A percentile compares a stretch with the other conserved stretches of the same genome.
Evolutionary conservation across 169 alveolate genomes (phyloP).

Genomic region (Perkinsus chesapeaki): DNA sequence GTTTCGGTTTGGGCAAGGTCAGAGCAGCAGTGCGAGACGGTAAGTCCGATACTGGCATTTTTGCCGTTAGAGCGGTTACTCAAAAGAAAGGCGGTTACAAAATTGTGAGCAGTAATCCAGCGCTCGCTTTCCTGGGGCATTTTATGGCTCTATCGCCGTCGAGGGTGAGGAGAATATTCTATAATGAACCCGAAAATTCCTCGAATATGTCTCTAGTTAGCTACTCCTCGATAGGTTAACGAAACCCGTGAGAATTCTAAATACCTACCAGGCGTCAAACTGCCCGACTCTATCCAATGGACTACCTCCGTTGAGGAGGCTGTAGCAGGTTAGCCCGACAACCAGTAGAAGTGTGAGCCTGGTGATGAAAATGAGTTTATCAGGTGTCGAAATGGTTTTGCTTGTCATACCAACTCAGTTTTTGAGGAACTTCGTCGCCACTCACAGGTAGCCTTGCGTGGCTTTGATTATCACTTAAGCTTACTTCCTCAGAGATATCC

Average conservation of each 20-base stretch:
- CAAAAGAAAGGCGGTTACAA: too few species aligned
- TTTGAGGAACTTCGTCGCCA: constrained; percentile 10
- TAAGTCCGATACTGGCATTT: too few species aligned
- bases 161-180: too few species aligned
- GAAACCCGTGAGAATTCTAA: constrained; percentile 20
- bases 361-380: background rate
- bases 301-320: constrained; percentile 18
- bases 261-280: constrained; percentile 15
- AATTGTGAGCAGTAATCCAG: too few species aligned
- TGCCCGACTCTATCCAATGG: constrained; percentile 10
- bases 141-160: too few species aligned
- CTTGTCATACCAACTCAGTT: constrained; percentile 26
- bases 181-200: too few species aligned
- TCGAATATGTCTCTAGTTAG: background rate
- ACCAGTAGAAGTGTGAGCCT: background rate
- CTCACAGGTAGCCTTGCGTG: background rate
- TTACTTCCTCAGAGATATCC: background rate
- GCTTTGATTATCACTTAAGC: background rate
- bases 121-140: too few species aligned
- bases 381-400: constrained; percentile 14
- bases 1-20: background rate
- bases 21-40: background rate
- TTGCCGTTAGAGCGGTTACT: too few species aligned
- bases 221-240: background rate
- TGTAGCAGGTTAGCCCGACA: constrained; percentile 4